Conservation (phyloP, 768 basidiomycete genomes). For the Leucosporidium creatinivorum region DNA sequence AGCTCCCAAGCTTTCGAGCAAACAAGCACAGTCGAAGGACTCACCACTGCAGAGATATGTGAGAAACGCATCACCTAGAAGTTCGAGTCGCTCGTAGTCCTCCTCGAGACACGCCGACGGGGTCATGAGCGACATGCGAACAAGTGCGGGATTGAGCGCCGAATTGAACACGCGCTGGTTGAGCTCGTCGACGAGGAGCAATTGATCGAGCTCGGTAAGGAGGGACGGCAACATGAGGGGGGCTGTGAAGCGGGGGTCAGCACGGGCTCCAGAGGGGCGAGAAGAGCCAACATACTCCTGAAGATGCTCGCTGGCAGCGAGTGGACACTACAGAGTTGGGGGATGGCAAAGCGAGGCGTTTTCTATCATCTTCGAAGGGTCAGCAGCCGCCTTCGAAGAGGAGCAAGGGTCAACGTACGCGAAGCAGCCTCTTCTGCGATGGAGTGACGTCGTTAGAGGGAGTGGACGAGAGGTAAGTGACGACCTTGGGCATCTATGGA, state of each 20-base stretch:
- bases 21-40: no score
- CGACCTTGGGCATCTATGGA: conserved; percentile 46
- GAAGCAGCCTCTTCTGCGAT: conserved; percentile 6
- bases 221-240: conserved; percentile 67
- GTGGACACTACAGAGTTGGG: conserved; percentile 50
- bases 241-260: conserved; percentile 52
- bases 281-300: not conserved
- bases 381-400: no score
- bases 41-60: conserved; percentile 55
- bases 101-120: conserved; percentile 62
- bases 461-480: not conserved
- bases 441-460: conserved; percentile 2
- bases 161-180: conserved; percentile 61
- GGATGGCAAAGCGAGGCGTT: conserved; percentile 49
- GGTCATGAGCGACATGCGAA: conserved; percentile 62
- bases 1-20: no score
- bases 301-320: conserved; percentile 60
- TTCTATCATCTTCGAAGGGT: conserved; percentile 37
- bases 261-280: no score
- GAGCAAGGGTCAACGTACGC: not conserved
- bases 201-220: conserved; percentile 61
- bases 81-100: conserved; percentile 77
- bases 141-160: conserved; percentile 54
- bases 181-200: conserved; percentile 68
- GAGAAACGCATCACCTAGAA: conserved; percentile 78